Evolutionary conservation across 2,329 filamentous ascomycete genomes (phyloP).

Genomic region (Beauveria brongniartii): DNA sequence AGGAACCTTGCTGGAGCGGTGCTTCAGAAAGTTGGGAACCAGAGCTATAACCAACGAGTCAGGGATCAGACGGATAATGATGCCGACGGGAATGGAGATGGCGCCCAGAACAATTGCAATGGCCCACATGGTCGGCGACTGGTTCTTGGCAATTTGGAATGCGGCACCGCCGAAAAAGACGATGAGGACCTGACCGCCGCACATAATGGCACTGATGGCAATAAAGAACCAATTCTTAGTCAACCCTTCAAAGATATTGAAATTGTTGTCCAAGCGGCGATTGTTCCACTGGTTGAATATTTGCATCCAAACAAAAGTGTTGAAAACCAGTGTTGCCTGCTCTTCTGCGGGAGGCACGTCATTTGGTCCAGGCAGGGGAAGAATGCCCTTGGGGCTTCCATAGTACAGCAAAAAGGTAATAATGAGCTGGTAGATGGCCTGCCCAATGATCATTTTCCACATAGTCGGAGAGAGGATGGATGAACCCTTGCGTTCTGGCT

Average conservation of each 20-base stretch:
- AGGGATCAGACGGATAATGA: conserved; percentile 74
- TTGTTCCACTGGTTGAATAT: conserved; percentile 99
- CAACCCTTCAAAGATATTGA: conserved; percentile 92
- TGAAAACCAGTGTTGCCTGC: conserved; percentile 82
- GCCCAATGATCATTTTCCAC: conserved; percentile 99
- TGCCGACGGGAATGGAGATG: conserved; percentile 77
- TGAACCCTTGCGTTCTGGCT: conserved; percentile 50
- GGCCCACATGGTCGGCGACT: conserved; percentile 75
- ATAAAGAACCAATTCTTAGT: conserved; percentile 83
- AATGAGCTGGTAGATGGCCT: conserved; percentile 81
- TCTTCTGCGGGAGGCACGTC: conserved; percentile 32
- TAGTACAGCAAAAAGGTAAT: conserved; percentile 78
- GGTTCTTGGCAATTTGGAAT: conserved; percentile 59
- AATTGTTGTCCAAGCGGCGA: conserved; percentile 84
- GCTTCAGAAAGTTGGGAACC: conserved; percentile 46
- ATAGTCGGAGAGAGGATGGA: conserved; percentile 76
- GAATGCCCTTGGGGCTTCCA: conserved; percentile 39
- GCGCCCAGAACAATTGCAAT: conserved; percentile 77
- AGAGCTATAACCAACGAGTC: conserved; percentile 54
- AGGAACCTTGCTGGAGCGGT: conserved; percentile 37
- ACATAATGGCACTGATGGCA: conserved; percentile 76
- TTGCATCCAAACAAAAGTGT: conserved; percentile 99
- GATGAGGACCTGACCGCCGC: conserved; percentile 82
- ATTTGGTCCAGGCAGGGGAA: conserved; percentile 40
- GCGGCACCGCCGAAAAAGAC: conserved; percentile 76